Evolutionary conservation across 2,329 filamentous ascomycete genomes (phyloP).

Genomic region (Pezicula neosporulosa): DNA sequence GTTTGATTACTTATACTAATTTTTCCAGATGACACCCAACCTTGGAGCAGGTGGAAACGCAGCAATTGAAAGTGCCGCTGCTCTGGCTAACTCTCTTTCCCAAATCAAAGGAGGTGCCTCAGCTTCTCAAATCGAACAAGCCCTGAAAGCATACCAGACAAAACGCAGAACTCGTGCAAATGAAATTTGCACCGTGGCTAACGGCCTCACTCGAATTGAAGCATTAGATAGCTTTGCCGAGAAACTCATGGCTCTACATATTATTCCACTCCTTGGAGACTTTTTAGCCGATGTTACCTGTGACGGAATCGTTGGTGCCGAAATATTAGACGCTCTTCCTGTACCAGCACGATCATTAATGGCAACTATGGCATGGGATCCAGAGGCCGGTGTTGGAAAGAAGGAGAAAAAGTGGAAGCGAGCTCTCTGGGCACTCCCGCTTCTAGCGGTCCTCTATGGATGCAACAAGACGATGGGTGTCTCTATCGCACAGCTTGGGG

Average conservation of each 20-base stretch:
- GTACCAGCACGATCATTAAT: constrained; percentile 16
- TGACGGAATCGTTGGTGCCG: constrained; percentile 19
- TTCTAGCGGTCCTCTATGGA: constrained; percentile 11
- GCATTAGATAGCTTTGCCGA: constrained; percentile 10
- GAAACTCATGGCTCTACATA: constrained; percentile 15
- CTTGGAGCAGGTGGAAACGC: constrained; percentile 34
- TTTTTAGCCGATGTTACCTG: constrained; percentile 14
- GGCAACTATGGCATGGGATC: constrained; percentile 28
- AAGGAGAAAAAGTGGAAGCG: constrained; percentile 21
- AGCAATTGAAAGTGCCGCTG: constrained; percentile 34
- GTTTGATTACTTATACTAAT: too few relatives aligned
- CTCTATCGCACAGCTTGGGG: constrained; percentile 1
- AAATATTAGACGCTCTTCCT: constrained; percentile 27
- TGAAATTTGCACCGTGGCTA: constrained; percentile 14
- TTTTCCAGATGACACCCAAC: constrained; percentile 9
- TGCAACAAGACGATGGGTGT: constrained; percentile 13
- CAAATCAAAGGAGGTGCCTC: not conserved
- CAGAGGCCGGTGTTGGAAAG: constrained; percentile 21
- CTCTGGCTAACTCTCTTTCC: constrained; percentile 27
- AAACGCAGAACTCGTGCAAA: constrained; percentile 16
- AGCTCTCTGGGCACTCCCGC: constrained; percentile 18
- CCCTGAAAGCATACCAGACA: constrained; percentile 10
- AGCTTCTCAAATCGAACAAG: constrained; percentile 2
- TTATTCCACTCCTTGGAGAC: constrained; percentile 16
- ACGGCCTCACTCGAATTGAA: constrained; percentile 19